These are phyloP conservation scores for Harrya chromipes DNA, from an alignment of 768 basidiomycete species.

Conservation along the genomic window DNA sequence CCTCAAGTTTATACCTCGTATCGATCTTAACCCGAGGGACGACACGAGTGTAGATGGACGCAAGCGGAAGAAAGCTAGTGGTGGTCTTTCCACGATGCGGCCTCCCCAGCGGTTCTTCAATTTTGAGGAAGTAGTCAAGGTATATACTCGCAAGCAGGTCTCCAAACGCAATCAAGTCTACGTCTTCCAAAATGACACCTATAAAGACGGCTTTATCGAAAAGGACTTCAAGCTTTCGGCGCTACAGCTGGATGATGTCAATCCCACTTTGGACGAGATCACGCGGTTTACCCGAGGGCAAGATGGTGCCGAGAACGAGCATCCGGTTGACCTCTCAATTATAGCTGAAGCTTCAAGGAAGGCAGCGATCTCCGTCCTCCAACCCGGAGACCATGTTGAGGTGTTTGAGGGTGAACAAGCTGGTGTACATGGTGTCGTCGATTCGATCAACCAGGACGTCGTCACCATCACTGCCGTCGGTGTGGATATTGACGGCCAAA, in stretches of 20 bases:
- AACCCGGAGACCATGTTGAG: constrained; percentile 96
- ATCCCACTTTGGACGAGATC: constrained; percentile 96
- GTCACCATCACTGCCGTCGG: constrained; percentile 80
- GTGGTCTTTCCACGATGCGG: constrained; percentile 56
- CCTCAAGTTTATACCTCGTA: constrained; percentile 94
- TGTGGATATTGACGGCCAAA: constrained; percentile 81
- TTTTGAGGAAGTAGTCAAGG: constrained; percentile 85
- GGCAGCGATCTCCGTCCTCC: constrained; percentile 89
- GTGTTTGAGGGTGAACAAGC: constrained; percentile 96
- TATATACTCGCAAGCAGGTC: constrained; percentile 77
- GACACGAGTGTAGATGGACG: constrained; percentile 62
- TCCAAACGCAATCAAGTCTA: constrained; percentile 70
- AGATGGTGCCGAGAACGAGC: constrained; percentile 64
- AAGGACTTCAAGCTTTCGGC: constrained; percentile 88
- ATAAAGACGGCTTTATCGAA: constrained; percentile 91
- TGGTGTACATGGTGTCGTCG: constrained; percentile 89
- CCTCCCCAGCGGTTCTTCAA: constrained; percentile 94
- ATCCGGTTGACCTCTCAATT: constrained; percentile 79
- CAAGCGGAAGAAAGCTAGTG: constrained; percentile 71
- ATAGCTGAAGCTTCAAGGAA: constrained; percentile 92
- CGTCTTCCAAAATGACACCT: constrained; percentile 91
- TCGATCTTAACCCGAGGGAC: constrained; percentile 91
- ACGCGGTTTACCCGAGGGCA: constrained; percentile 80
- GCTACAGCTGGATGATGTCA: constrained; percentile 81
- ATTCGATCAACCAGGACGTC: constrained; percentile 83